Conservation (phyloP, 2,329 filamentous ascomycete genomes). For the Cordyceps pruinosa region DNA sequence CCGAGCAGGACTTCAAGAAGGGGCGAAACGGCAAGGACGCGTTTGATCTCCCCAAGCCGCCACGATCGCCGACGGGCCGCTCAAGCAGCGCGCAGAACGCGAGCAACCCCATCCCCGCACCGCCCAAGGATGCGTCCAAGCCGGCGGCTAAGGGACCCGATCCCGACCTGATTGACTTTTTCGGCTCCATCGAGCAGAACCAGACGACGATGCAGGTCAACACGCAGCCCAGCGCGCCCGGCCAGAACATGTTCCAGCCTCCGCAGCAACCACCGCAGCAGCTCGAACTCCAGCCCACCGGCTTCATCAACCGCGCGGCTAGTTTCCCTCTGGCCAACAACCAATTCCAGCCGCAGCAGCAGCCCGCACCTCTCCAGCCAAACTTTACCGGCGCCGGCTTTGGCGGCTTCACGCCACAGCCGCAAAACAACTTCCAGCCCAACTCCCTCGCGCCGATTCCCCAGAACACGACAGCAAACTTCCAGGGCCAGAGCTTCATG, state of each 20-base stretch:
- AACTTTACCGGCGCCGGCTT: constrained; percentile 68
- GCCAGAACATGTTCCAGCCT: constrained; percentile 26
- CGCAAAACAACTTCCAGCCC: constrained; percentile 41
- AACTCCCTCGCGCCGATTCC: constrained; percentile 49
- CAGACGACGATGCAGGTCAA: constrained; percentile 61
- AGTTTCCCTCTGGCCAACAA: constrained; percentile 18
- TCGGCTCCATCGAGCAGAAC: constrained; percentile 86
- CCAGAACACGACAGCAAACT: constrained; percentile 47
- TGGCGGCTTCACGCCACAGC: constrained; percentile 69
- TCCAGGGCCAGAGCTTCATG: constrained; percentile 31
- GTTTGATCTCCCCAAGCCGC: constrained; percentile 29
- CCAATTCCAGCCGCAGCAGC: constrained; percentile 32
- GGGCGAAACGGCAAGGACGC: constrained; percentile 33
- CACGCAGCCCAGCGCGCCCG: constrained; percentile 24
- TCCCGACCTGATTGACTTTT: constrained; percentile 86
- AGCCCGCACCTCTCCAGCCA: constrained; percentile 37
- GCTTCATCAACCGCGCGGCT: constrained; percentile 3
- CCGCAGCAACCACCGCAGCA: constrained; percentile 21
- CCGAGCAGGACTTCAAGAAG: constrained; percentile 70
- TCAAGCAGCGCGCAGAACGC: constrained; percentile 15
- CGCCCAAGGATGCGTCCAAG: constrained; percentile 33
- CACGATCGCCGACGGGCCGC: constrained; percentile 25
- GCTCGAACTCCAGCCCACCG: constrained; percentile 16
- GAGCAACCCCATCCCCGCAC: constrained; percentile 38
- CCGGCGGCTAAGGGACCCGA: constrained; percentile 54